These are phyloP conservation scores for Curvularia verruculosa DNA, from an alignment of 2,329 filamentous ascomycete species.

Conservation along the genomic window DNA sequence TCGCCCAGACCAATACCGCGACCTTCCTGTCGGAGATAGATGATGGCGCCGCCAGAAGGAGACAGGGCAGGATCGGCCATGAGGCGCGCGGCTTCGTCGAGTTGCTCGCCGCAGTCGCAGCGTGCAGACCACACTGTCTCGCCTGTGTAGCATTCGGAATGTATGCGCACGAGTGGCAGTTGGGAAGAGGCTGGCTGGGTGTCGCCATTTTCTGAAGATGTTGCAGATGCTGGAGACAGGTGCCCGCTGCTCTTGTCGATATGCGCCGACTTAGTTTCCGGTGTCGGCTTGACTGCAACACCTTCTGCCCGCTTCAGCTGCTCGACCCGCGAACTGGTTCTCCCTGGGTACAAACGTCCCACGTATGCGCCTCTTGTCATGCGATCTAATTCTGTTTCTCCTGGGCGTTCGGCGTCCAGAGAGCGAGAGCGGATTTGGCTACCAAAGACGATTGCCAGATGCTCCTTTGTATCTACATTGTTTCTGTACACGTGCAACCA, in stretches of 20 bases:
- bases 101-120: constrained; percentile 96
- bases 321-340: constrained; percentile 74
- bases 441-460: constrained; percentile 96
- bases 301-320: constrained; percentile 51
- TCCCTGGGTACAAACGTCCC: constrained; percentile 83
- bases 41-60: constrained; percentile 80
- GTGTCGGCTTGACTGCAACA: constrained; percentile 28
- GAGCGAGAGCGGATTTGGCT: constrained; percentile 75
- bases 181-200: constrained; percentile 37
- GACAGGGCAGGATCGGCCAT: constrained; percentile 74
- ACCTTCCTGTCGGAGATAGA: constrained; percentile 95
- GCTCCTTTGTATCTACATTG: constrained; percentile 91
- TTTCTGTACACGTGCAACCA: constrained; percentile 95
- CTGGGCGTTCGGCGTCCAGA: constrained; percentile 72
- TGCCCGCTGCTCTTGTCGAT: constrained; percentile 18
- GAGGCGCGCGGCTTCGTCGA: constrained; percentile 91
- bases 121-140: constrained; percentile 98
- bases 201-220: constrained; percentile 40
- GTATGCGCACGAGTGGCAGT: constrained; percentile 86
- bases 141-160: constrained; percentile 97
- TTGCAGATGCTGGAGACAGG: constrained; percentile 26
- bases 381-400: constrained; percentile 85
- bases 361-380: constrained; percentile 95
- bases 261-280: constrained; percentile 12
- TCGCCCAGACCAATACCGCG: constrained; percentile 92